Evolutionary conservation across 2,329 filamentous ascomycete genomes (phyloP).

Genomic region (Pestalotiopsis sp.): DNA sequence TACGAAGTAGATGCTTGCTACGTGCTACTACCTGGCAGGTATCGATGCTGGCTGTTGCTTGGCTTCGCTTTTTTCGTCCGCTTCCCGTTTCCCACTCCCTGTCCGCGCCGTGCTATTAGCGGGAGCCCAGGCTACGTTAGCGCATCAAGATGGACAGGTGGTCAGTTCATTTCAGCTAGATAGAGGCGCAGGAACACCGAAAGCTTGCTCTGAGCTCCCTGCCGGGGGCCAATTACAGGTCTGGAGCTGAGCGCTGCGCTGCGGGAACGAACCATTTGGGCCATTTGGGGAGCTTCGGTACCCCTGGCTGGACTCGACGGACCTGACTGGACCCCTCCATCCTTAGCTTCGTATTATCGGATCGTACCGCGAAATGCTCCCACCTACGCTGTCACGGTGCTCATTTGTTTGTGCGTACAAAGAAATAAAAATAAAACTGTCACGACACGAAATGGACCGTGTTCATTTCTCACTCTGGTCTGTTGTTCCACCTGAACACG

Average conservation of each 20-base stretch:
- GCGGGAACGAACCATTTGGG: not conserved
- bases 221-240: not conserved
- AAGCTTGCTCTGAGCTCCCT: not conserved
- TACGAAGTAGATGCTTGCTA: not conserved
- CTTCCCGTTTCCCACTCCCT: not conserved
- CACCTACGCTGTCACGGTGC: not conserved
- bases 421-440: not conserved
- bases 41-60: too few relatives aligned
- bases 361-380: not conserved
- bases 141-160: constrained; percentile 7
- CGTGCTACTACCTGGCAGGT: too few relatives aligned
- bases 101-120: constrained; percentile 10
- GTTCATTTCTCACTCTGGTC: not conserved
- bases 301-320: not conserved
- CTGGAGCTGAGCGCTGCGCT: not conserved
- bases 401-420: not conserved
- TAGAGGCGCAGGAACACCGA: not conserved
- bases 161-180: constrained; percentile 6
- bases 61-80: not conserved
- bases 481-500: not conserved
- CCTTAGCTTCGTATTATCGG: not conserved
- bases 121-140: constrained; percentile 6
- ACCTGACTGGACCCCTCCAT: not conserved
- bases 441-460: not conserved
- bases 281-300: not conserved